Evolutionary conservation across 176 grass and related monocot species (phyloP).

Genomic region (Oryza coarctata): DNA sequence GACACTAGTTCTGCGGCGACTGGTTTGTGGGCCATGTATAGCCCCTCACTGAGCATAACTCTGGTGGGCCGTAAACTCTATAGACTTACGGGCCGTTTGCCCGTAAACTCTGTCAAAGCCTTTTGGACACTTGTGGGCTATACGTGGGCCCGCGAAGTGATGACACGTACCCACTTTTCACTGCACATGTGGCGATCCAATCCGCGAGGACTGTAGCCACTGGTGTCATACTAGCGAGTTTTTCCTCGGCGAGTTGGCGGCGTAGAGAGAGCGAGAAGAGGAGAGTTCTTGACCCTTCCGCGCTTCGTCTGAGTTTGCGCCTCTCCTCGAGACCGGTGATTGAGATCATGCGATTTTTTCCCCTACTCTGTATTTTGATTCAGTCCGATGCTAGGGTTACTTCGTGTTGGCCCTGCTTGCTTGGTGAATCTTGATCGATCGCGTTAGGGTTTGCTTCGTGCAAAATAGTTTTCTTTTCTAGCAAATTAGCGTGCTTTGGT

Average conservation of each 20-base stretch:
- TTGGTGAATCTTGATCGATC: neutral
- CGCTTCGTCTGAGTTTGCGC: neutral
- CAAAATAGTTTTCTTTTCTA: neutral
- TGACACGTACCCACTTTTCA: neutral
- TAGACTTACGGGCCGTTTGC: neutral
- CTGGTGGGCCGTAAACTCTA: neutral
- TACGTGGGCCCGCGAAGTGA: no score
- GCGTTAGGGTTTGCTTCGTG: neutral
- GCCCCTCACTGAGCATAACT: no score
- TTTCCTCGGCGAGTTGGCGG: neutral
- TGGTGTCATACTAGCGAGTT: neutral
- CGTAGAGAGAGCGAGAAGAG: neutral
- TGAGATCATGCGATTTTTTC: neutral
- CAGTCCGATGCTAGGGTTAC: neutral
- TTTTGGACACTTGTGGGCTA: no score
- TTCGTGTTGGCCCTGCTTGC: neutral
- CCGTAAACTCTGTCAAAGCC: no score
- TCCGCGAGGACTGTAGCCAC: neutral
- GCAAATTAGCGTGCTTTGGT: neutral
- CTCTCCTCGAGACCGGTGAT: neutral
- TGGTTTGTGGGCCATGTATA: no score
- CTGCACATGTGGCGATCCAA: conserved; percentile 1
- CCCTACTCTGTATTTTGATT: neutral
- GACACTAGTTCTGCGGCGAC: no score
- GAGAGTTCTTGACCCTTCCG: neutral